Evolutionary conservation across 805 yeast species (phyloP), one percentile per base, ranked within the genome.

Genomic region (Metschnikowia matae): DNA sequence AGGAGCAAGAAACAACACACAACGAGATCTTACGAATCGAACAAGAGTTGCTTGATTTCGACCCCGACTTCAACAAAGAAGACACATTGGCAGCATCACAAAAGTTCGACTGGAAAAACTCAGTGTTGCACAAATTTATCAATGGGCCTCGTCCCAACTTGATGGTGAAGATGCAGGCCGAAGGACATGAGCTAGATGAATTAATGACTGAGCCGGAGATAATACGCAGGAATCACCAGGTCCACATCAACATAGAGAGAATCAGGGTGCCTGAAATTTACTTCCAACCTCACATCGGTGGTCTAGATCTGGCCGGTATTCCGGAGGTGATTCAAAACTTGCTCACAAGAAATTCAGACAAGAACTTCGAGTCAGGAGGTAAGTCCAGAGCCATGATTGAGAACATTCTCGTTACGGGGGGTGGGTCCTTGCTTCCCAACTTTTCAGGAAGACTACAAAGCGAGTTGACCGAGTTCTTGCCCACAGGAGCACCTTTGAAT

Each of bases 261-360:
- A 85, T 92, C 29, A 79, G 95, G 50, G 88, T 92, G 2, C 97
- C 98, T 0, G 99, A 94, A 67, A 84, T 91, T 2, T 63, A 90
- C 44, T 90, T 94, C 67, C 94, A 92, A 65, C 99, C 99, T 6
- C 79, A 85, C 7, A 89, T 94, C 54, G 96, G 95, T 0, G 99
- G 99, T 20, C 74, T 90, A 20, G 99, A 94, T 66, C 98, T 91
- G 69, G 96, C 97, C 0, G 98, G 98, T 26, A 75, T 94, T n/a
- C 64, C 80, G 21, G 98, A 94, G 66, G 69, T 90, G 38, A 76
- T 84, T 49, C 85, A 84, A 55, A 86, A 83, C 51, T 74, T 89
- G 6, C 62, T 91, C 5, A 62, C 80, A 38, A 78, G 82, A 44
- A 77, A 90, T 59, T 72, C 83, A 20, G 81, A 81, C 29, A 78